phyloP scores from a whole-genome alignment of 139 green algal genomes.

The Haematococcus lacustris region DNA sequence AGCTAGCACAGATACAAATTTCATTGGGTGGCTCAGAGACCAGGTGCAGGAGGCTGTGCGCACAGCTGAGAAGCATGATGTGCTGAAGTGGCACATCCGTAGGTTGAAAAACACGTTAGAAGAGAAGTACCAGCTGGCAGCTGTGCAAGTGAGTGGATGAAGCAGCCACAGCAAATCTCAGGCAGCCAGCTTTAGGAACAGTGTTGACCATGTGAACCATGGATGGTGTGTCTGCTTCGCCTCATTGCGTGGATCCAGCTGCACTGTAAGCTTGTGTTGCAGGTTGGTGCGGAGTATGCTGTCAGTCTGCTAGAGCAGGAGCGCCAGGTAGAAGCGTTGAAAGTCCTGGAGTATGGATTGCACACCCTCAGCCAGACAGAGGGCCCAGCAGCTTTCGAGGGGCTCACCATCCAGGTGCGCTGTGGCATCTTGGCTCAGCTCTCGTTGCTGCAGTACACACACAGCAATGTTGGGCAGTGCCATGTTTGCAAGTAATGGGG shows the following conservation, averaged over 20 bases:
- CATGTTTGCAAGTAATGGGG: too few species aligned
- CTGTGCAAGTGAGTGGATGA: conserved; percentile 42
- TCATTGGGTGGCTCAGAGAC: conserved; percentile 68
- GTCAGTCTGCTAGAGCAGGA: conserved; percentile 52
- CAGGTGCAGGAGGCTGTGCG: conserved; percentile 62
- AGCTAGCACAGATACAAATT: conserved; percentile 26
- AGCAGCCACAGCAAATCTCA: not conserved
- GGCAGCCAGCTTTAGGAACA: not conserved
- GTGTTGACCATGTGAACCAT: not conserved
- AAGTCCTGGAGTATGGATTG: conserved; percentile 20
- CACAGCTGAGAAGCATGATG: conserved; percentile 64
- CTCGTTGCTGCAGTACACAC: not conserved
- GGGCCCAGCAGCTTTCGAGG: not conserved
- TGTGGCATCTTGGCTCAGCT: not conserved
- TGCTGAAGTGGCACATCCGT: conserved; percentile 51
- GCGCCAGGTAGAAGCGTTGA: conserved; percentile 59
- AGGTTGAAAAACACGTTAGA: conserved; percentile 48
- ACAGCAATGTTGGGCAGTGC: too few species aligned
- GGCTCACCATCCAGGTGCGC: conserved; percentile 38
- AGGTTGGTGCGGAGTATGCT: conserved; percentile 61
- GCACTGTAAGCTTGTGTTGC: not conserved
- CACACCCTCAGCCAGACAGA: conserved; percentile 11
- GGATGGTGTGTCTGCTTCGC: not conserved
- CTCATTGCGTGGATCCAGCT: not conserved
- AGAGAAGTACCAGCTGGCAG: conserved; percentile 51